Evolutionary conservation across 192 early-diverging fungal genomes (phyloP).

Genomic region (Piromyces finnis): DNA sequence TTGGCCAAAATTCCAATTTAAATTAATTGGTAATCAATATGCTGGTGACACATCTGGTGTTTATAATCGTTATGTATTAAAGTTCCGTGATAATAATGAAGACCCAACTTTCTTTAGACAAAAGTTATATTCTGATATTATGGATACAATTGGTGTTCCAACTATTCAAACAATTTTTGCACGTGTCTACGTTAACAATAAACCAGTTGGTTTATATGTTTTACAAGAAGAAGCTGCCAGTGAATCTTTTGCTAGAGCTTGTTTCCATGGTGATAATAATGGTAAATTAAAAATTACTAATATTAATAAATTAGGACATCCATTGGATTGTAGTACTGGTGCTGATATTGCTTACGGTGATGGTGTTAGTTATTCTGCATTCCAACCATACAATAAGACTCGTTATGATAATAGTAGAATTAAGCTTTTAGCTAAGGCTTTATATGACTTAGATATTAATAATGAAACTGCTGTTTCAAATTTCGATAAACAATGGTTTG

Average conservation of each 20-base stretch:
- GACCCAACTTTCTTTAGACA: not conserved
- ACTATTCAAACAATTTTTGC: not conserved
- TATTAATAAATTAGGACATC: not conserved
- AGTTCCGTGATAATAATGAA: not conserved
- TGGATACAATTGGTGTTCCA: not conserved
- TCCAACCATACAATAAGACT: not conserved
- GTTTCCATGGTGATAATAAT: not conserved
- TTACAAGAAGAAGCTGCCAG: not conserved
- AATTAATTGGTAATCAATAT: not conserved
- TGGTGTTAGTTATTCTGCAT: not conserved
- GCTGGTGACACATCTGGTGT: not conserved
- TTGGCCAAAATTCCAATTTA: not conserved
- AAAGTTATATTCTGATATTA: not conserved
- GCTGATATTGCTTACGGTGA: not conserved
- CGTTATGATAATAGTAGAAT: not conserved
- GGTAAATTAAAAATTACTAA: not conserved
- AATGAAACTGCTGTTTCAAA: not conserved
- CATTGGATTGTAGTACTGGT: not conserved
- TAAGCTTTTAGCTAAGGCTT: not conserved
- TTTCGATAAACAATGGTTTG: not conserved
- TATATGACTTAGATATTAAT: not conserved
- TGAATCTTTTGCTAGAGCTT: not conserved
- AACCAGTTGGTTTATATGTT: not conserved
- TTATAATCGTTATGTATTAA: not conserved
- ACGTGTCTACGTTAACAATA: not conserved